Evolutionary conservation across 306 rosid genomes (phyloP), one percentile per base, ranked within the genome.

Genomic region (Begonia peltatifolia): DNA sequence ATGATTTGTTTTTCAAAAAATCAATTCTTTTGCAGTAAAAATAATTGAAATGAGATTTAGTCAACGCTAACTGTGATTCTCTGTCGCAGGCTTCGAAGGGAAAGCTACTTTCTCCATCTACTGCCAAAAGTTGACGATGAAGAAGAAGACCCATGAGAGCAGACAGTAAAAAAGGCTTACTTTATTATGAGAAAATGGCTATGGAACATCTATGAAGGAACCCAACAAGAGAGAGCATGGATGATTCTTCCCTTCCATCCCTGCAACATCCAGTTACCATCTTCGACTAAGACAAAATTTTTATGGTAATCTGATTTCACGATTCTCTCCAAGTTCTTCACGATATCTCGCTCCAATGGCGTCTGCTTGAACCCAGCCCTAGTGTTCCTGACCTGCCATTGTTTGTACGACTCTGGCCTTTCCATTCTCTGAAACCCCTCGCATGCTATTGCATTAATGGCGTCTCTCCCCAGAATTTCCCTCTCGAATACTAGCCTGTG

Each of bases 221-320:
- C 71, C 92, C 92, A 82, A 61, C 77, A 73, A n/a, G 83, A 69
- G 46, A 82, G 74, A 52, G 75, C 71, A 46, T 12, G 68, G 15
- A 71, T 9, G 55, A 75, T 64, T 48, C 92, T 60, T 18, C 92
- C 92, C 68, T 82, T 82, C 92, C 92, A 82, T 60, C 86, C 83
- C 66, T 82, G 92, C 53, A 82, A 72, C 92, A 82, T 65, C 72
- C 66, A 79, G 61, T 69, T 59, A 13, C 79, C 81, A 62, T 82
- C 86, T 76, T 73, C 69, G 50, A 63, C 72, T 47, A 82, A 73
- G 63, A 70, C 59, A 65, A 82, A 82, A 61, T 82, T 75, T 30
- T 62, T 63, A 67, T 68, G 78, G 58, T 78, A 82, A 18, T 14
- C 14, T 13, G 2, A 38, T 68, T 55, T 70, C 53, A 65, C 55